Conservation (phyloP, 352 stramenopile species). For the Phytophthora pisi region DNA sequence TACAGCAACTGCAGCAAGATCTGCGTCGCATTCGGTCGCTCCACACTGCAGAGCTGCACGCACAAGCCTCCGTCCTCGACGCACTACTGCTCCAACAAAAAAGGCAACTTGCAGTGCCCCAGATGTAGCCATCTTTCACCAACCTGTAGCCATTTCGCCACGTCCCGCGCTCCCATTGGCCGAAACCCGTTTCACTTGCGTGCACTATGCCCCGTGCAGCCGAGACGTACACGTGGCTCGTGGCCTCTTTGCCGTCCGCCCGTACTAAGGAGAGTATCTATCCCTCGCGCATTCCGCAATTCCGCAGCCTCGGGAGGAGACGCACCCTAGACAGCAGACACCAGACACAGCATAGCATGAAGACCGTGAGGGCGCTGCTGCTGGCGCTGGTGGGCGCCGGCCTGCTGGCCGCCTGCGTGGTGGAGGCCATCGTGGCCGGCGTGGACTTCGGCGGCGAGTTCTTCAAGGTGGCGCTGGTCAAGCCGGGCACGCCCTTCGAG, state of each 20-base stretch:
- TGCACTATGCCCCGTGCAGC: conserved; percentile 10
- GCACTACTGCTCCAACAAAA: conserved; percentile 12
- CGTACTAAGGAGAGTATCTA: conserved; percentile 3
- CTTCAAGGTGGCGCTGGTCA: conserved; percentile 86
- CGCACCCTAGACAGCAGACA: too few relatives aligned
- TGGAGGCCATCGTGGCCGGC: conserved; percentile 71
- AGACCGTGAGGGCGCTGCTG: conserved; percentile 35
- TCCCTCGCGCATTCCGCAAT: conserved; percentile 12
- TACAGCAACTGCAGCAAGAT: conserved; percentile 30
- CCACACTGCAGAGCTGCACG: conserved; percentile 42
- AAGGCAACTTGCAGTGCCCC: conserved; percentile 8
- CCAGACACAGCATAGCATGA: conserved; percentile 18
- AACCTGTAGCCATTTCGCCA: conserved; percentile 5
- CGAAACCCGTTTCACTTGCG: conserved; percentile 14
- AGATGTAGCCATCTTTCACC: conserved; percentile 24
- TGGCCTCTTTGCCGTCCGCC: conserved; percentile 10
- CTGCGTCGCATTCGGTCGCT: conserved; percentile 34
- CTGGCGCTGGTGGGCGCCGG: conserved; percentile 40
- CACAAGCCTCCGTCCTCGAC: conserved; percentile 35
- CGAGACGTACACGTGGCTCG: conserved; percentile 26
- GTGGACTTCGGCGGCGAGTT: conserved; percentile 97
- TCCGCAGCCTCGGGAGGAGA: background rate
- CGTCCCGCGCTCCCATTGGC: conserved; percentile 19
- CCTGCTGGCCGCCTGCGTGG: conserved; percentile 35
- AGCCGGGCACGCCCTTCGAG: conserved; percentile 95